Evolutionary conservation across 164 flowering plant genomes (phyloP).

Genomic region (Berberis vulgaris): DNA sequence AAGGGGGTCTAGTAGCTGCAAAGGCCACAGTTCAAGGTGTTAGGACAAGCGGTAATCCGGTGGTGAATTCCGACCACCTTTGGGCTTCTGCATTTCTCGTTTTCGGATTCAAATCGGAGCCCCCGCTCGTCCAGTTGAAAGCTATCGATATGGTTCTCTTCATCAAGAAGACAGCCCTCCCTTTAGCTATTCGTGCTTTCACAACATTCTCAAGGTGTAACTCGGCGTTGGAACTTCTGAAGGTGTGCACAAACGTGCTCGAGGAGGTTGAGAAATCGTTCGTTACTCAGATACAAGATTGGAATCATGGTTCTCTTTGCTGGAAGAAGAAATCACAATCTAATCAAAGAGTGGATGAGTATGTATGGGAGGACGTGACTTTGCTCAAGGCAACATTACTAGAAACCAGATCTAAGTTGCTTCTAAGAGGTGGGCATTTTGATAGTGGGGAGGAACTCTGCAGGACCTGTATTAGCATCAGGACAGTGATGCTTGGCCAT

Average conservation of each 20-base stretch:
- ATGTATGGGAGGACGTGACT: conserved; percentile 86
- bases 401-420: conserved; percentile 76
- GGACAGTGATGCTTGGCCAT: conserved; percentile 92
- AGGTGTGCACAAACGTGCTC: conserved; percentile 76
- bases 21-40: conserved; percentile 60
- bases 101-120: conserved; percentile 83
- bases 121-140: conserved; percentile 62
- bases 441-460: conserved; percentile 83
- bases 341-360: conserved; percentile 59
- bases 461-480: conserved; percentile 79
- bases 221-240: conserved; percentile 73
- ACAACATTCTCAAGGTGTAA: conserved; percentile 69
- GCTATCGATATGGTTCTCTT: conserved; percentile 62
- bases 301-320: conserved; percentile 74
- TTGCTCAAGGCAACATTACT: conserved; percentile 73
- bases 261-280: conserved; percentile 89
- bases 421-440: conserved; percentile 78
- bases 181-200: conserved; percentile 70
- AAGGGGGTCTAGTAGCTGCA: conserved; percentile 43
- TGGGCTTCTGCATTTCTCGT: conserved; percentile 86
- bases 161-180: conserved; percentile 66
- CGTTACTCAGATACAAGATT: conserved; percentile 74
- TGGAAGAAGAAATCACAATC: conserved; percentile 55
- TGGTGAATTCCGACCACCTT: conserved; percentile 47
- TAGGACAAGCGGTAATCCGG: conserved; percentile 48